Base-by-base conservation (phyloP, 2,329 filamentous ascomycete genomes). In the Akanthomyces uredinophilus region DNA sequence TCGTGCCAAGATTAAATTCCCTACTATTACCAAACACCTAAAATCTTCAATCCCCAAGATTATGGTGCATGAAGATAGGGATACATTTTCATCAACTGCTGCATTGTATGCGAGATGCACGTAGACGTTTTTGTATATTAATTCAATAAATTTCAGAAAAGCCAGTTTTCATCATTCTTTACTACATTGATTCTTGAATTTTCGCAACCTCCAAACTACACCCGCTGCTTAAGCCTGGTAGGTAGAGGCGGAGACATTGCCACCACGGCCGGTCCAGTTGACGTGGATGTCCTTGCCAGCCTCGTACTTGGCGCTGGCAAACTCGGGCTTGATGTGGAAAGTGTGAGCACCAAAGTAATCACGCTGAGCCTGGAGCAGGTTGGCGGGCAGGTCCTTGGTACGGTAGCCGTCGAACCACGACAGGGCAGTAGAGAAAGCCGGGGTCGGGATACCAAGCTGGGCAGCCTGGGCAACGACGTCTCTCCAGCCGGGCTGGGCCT, bases 401-500 rank as follows among this genome's bases (percentile, higher is more conserved):
- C 95, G 90, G 87, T 98, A 97, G 67, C 95, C 95, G 77, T 99
- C 95, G 81, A 96, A 99, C 92, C 96, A 99, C 75, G 90, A 93
- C 72, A 99, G 87, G 55, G 95, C 95, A 65, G 95, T 98, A 76
- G 90, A 92, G 88, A 99, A 99, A 72, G 91, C 92, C 47, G 95
- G 95, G 61, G 92, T 95, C 68, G 95, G 95, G 75, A 99, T 96
- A 79, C 95, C 95, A 80, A 96, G 91, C 67, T 96, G 85, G 67
- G 94, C 93, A 69, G 90, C 86, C 87, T 96, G 96, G 81, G 90
- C 85, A 70, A 99, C 89, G 68, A 96, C 89, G 75, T 92, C 87
- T 83, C 91, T 87, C 92, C 92, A 96, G 75, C 92, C 92, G 65
- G 84, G 84, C 84, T 99, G 95, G 64, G 95, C 95, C 74, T 89